Base-by-base conservation (phyloP, 2,329 filamentous ascomycete genomes). In the Spiromastix sp. region DNA sequence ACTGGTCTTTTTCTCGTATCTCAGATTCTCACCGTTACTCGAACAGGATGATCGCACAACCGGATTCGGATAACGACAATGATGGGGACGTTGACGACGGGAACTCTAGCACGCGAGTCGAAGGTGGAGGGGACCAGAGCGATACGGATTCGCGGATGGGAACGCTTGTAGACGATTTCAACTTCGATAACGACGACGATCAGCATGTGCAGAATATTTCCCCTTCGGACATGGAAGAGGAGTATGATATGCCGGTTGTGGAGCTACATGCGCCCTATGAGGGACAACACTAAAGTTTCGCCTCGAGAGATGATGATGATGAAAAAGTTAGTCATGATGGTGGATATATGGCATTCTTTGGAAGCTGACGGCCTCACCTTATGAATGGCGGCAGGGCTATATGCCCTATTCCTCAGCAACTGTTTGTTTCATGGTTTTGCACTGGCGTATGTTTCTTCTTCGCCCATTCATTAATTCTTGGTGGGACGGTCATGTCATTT, bases 211-310 rank as follows among this genome's bases (percentile, higher is more conserved):
- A 53, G 34, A 55, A 60, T 32, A 49, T 60, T 11, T 49, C 52
- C 17, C 42, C 49, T 34, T 50, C 24, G 18, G n/a, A 16, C 13
- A 16, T 11, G 27, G 55, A 50, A 16, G 57, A 54, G 9, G 52
- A 58, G 24, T 55, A 62, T 18, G 56, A 61, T 4, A 46, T 61
- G 13, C 57, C 61, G 3, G 61, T 64, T 21, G 53, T 62, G 32
- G 62, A 66, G 44, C 45, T 65, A 21, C 54, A 48, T 28, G 53
- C 63, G 26, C 49, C 48, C 13, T 56, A 60, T 11, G 57, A 61
- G 8, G 53, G 58, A 15, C n/a, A n/a, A n/a, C n/a, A n/a, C n/a
- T n/a, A n/a, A n/a, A n/a, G n/a, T n/a, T n/a, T n/a, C n/a, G n/a
- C n/a, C n/a, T n/a, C n/a, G n/a, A n/a, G n/a, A n/a, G n/a, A n/a